Conservation (phyloP, 1,284 basidiomycete genomes). For the Cutaneotrichosporon sp. region DNA sequence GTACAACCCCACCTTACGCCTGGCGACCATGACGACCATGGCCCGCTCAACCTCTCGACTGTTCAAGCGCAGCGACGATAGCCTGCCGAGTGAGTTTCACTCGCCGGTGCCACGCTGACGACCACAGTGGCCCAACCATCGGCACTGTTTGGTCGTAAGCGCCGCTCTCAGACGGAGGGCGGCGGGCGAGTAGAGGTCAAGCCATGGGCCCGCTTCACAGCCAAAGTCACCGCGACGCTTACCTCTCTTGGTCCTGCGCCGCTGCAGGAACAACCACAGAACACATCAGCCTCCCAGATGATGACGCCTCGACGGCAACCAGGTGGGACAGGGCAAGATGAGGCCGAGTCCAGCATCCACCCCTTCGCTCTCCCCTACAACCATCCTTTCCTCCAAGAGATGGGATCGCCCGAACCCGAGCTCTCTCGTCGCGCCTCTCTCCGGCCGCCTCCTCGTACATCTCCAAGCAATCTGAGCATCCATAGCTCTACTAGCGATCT, state of each 20-base stretch:
- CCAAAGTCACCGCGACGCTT: neutral
- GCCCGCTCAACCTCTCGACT: neutral
- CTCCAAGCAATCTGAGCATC: neutral
- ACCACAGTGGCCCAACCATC: neutral
- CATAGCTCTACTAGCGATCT: neutral
- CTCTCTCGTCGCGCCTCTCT: too few species aligned
- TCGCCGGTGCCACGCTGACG: neutral
- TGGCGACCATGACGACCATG: neutral
- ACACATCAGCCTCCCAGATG: too few species aligned
- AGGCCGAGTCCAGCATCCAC: neutral
- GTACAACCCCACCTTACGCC: too few species aligned
- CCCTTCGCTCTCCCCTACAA: neutral
- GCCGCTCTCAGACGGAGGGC: neutral
- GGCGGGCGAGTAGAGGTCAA: neutral
- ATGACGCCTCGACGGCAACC: neutral
- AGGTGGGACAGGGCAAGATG: neutral
- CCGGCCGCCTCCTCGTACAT: neutral
- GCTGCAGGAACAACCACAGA: too few species aligned
- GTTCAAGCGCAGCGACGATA: neutral
- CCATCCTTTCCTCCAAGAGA: neutral
- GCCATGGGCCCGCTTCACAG: neutral
- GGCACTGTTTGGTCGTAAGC: neutral
- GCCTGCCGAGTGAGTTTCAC: neutral
- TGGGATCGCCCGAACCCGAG: too few species aligned
- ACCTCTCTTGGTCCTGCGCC: neutral